Evolutionary conservation across 176 grass and related monocot genomes (phyloP).

Genomic region (Puya raimondii): DNA sequence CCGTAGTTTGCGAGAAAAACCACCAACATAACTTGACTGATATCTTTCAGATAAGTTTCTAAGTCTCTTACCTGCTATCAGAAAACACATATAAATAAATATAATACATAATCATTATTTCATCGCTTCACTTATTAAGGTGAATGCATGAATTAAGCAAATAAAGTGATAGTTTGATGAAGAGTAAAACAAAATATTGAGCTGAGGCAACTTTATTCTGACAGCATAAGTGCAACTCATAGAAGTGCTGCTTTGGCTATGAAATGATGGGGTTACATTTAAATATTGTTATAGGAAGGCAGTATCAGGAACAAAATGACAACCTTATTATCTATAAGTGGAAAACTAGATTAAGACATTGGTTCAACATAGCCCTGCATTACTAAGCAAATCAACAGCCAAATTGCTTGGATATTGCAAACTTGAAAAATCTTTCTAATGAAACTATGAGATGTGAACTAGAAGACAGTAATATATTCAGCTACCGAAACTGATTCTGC

Average conservation of each 20-base stretch:
- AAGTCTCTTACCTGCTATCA: constrained; percentile 37
- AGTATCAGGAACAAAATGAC: not conserved
- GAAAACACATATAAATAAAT: not conserved
- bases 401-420: not conserved
- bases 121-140: not conserved
- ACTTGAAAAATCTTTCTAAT: not conserved
- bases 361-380: too few species aligned
- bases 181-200: not conserved
- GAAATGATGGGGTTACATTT: not conserved
- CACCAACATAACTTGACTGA: constrained; percentile 72
- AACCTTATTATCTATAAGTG: too few species aligned
- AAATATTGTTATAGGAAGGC: not conserved
- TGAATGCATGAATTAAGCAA: not conserved
- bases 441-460: not conserved
- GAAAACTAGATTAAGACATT: too few species aligned
- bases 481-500: not conserved
- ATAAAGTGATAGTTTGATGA: not conserved
- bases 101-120: not conserved
- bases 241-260: not conserved
- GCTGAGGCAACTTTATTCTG: not conserved
- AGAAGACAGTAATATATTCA: not conserved
- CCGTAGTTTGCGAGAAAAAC: constrained; percentile 46
- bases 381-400: too few species aligned
- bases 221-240: not conserved
- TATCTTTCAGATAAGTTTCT: constrained; percentile 52